phyloP scores from a whole-genome alignment of 441 rosid genomes.

The Flueggea neowawraea region DNA sequence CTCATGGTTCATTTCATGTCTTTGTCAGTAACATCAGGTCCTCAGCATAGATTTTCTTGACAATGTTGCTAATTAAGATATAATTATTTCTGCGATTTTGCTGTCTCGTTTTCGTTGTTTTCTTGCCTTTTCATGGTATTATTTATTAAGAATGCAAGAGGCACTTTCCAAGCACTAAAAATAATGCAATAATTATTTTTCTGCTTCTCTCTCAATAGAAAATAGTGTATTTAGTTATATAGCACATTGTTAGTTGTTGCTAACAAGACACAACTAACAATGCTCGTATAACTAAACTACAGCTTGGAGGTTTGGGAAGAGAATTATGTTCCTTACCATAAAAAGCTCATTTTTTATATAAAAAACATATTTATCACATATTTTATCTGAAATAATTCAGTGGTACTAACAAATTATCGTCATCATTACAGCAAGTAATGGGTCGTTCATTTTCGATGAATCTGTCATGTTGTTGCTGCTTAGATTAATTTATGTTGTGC shows the following conservation, averaged over 20 bases:
- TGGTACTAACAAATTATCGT: too few species aligned
- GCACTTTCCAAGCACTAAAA: not conserved
- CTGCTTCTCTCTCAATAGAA: not conserved
- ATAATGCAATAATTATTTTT: not conserved
- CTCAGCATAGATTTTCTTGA: not conserved
- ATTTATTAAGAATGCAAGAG: not conserved
- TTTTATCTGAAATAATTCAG: too few species aligned
- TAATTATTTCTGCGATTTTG: not conserved
- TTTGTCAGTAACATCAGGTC: not conserved
- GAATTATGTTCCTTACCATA: too few species aligned
- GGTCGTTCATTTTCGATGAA: too few species aligned
- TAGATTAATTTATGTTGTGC: too few species aligned
- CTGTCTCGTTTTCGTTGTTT: not conserved
- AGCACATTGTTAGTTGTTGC: not conserved
- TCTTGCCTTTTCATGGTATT: not conserved
- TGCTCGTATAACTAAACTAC: not conserved
- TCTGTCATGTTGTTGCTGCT: too few species aligned
- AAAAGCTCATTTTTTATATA: not conserved
- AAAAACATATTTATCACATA: not conserved
- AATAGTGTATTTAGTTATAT: not conserved
- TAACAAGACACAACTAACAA: not conserved
- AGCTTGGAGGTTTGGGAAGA: not conserved
- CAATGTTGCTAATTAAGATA: not conserved
- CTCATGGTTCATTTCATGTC: not conserved
- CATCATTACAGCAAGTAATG: too few species aligned